Evolutionary conservation across 768 basidiomycete genomes (phyloP).

Genomic region (Macrolepiota albuminosa): DNA sequence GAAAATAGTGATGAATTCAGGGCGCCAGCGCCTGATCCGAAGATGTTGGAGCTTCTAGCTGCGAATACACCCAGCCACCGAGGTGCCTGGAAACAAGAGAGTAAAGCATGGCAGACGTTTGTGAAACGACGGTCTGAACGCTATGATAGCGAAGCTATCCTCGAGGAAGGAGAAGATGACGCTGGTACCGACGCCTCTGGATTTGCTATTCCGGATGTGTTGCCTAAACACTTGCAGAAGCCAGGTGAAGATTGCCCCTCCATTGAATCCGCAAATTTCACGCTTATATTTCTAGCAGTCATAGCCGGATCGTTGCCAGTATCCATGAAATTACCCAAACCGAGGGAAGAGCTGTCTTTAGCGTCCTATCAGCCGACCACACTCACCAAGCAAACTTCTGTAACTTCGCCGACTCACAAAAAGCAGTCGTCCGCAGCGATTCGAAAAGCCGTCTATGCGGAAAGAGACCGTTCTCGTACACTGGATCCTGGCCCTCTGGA

Average conservation of each 20-base stretch:
- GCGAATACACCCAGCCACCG: constrained; percentile 68
- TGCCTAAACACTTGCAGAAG: constrained; percentile 5
- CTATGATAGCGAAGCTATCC: constrained; percentile 16
- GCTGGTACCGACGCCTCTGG: constrained; percentile 9
- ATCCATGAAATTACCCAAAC: constrained; percentile 39
- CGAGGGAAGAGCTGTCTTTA: constrained; percentile 38
- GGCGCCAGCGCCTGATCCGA: constrained; percentile 34
- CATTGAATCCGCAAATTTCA: neutral
- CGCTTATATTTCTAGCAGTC: neutral
- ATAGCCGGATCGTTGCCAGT: constrained; percentile 55
- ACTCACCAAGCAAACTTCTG: constrained; percentile 33
- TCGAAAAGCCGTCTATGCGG: constrained; percentile 61
- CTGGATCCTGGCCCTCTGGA: constrained; percentile 71
- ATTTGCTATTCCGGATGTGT: constrained; percentile 9
- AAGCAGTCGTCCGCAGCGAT: constrained; percentile 41
- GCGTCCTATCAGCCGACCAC: constrained; percentile 57
- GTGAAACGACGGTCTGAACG: constrained; percentile 32
- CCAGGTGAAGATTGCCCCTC: neutral
- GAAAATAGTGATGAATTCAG: constrained; percentile 3
- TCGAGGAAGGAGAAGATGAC: constrained; percentile 28
- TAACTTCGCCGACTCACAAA: constrained; percentile 25
- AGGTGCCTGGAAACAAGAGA: constrained; percentile 61
- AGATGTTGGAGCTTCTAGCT: constrained; percentile 59
- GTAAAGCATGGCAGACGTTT: constrained; percentile 62
- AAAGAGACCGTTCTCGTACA: constrained; percentile 58